These are phyloP conservation scores for Hypoxylon sp. DNA, from an alignment of 2,329 filamentous ascomycete genomes.

Conservation along the genomic window DNA sequence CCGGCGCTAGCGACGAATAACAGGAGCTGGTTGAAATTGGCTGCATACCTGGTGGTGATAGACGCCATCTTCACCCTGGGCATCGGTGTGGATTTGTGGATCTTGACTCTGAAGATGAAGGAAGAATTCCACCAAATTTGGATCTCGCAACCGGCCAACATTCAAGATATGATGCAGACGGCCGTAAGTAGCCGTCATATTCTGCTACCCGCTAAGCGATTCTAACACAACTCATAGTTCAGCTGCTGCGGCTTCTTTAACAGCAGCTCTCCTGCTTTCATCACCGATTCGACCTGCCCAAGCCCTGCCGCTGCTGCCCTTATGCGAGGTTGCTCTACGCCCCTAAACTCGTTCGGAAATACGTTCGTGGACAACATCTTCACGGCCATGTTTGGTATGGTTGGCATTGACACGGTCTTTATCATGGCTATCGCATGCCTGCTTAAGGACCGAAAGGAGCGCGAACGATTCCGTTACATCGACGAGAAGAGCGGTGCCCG, in stretches of 20 bases:
- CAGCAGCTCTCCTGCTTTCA: conserved; percentile 78
- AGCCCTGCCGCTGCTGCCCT: conserved; percentile 79
- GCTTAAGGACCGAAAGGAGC: conserved; percentile 84
- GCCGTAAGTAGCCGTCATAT: conserved; percentile 64
- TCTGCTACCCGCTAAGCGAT: conserved; percentile 37
- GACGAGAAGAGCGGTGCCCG: conserved; percentile 79
- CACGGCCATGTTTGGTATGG: conserved; percentile 84
- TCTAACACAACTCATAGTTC: conserved; percentile 68
- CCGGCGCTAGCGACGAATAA: conserved; percentile 78
- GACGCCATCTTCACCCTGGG: conserved; percentile 75
- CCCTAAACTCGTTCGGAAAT: conserved; percentile 79
- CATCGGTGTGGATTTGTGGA: conserved; percentile 78
- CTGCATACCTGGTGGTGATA: conserved; percentile 74
- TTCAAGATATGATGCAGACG: conserved; percentile 79
- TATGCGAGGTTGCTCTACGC: conserved; percentile 76
- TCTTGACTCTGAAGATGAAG: conserved; percentile 78
- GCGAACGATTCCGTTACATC: conserved; percentile 82
- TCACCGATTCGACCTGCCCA: conserved; percentile 76
- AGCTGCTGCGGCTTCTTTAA: conserved; percentile 86
- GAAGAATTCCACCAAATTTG: conserved; percentile 74
- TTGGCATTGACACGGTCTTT: conserved; percentile 77
- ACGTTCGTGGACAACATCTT: conserved; percentile 81
- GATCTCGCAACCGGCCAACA: conserved; percentile 66
- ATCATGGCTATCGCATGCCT: conserved; percentile 81
- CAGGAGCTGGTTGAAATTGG: conserved; percentile 78